Evolutionary conservation across 1,139 yeast species (phyloP), one percentile per base, ranked within the genome.

Genomic region (Geotrichum cucujoidarum): DNA sequence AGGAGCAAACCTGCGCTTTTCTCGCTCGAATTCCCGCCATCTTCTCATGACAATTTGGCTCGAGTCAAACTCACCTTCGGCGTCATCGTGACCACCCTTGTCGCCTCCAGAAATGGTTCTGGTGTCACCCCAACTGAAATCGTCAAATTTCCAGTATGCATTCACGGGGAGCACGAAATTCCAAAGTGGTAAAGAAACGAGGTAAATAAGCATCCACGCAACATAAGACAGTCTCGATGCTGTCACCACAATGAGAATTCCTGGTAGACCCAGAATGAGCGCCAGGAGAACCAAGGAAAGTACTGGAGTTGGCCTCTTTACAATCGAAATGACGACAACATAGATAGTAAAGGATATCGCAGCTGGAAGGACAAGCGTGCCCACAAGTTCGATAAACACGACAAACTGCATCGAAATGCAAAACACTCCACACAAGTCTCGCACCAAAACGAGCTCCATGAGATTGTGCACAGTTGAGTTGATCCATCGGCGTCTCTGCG

Each of bases 121-220:
- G 2, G 96, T 88, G 58, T 86, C 95, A 61, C 96, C 95, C 97
- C 97, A 89, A 63, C 89, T 80, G 66, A 89, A 89, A 65, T 89
- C 96, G 68, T 89, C 96, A 67, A 89, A 88, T 63, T 87, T 88
- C 96, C 96, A 89, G 57, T 67, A 89, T 0, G 96, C 86, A 67
- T 89, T 86, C 10, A 79, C 61, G 2, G 97, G 97, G 45, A 89
- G 72, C 5, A 88, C 80, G 63, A 89, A 83, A 67, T 89, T 89
- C 97, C 97, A 89, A 52, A 89, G 74, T 17, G 96, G 96, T 54
- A 89, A 75, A 0, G 95, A 92, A 30, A 80, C 1, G 38, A 89
- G 66, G 62, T 89, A 89, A 52, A 87, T 75, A 39, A 82, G 51
- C 81, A 88, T 85, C 83, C 95, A 89, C 20, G 81, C 49, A 45